These are phyloP conservation scores for Yamadazyma nakazawae DNA, from an alignment of 805 yeast species.

Conservation along the genomic window DNA sequence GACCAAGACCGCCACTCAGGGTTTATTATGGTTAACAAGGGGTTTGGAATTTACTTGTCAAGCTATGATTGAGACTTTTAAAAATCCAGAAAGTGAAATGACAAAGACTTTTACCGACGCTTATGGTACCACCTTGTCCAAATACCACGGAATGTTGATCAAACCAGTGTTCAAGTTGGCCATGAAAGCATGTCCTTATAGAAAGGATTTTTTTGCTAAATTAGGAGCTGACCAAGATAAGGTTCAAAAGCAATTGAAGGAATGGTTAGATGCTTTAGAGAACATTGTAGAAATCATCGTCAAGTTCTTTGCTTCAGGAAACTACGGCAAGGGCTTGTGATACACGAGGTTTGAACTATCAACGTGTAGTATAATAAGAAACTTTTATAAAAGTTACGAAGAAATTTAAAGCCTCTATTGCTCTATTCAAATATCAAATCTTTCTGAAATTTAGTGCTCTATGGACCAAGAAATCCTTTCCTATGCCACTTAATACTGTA, in stretches of 20 bases:
- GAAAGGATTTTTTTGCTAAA: slow-evolving; percentile 79
- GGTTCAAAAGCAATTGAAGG: slow-evolving; percentile 60
- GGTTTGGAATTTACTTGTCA: slow-evolving; percentile 89
- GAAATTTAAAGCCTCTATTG: no score
- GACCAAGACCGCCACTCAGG: slow-evolving; percentile 83
- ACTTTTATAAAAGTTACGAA: no score
- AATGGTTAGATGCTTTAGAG: slow-evolving; percentile 78
- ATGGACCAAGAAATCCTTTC: no score
- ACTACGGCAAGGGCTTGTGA: slow-evolving; percentile 82
- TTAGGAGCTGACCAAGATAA: slow-evolving; percentile 72
- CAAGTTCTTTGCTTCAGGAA: slow-evolving; percentile 73
- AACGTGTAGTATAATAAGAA: no score
- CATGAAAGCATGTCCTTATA: slow-evolving; percentile 92
- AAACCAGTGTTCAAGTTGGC: slow-evolving; percentile 89
- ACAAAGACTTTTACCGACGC: slow-evolving; percentile 78
- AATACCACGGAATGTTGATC: slow-evolving; percentile 77
- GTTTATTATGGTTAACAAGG: slow-evolving; percentile 79
- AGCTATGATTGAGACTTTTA: slow-evolving; percentile 78
- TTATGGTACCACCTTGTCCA: slow-evolving; percentile 74
- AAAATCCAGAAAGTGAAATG: slow-evolving; percentile 61
- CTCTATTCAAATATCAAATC: no score
- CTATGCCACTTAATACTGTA: no score
- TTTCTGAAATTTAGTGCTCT: no score
- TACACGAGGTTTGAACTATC: not conserved
- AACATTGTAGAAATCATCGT: slow-evolving; percentile 67